Percentiles rank a stretch among this genome's conserved stretches.
Conservation (phyloP, 495 filamentous ascomycete species). For the Cenococcum geophilum region DNA sequence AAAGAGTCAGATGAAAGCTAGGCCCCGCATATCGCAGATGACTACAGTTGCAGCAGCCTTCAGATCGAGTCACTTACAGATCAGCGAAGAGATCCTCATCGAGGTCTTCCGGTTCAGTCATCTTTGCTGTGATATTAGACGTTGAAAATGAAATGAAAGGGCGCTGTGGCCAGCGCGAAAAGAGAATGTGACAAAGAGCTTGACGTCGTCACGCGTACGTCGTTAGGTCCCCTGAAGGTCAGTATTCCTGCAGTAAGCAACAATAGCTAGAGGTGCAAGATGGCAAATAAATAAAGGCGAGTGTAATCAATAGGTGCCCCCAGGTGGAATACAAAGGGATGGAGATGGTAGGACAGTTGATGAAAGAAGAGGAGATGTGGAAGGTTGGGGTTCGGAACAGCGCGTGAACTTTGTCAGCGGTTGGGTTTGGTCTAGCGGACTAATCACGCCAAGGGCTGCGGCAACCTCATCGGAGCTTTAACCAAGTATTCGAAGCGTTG, state of each 20-base stretch:
- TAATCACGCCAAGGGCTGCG: no score
- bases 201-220: neutral
- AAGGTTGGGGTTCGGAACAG: neutral
- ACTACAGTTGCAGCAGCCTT: neutral
- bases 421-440: no score
- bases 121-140: conserved; percentile 35
- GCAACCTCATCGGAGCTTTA: no score
- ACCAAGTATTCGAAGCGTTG: no score
- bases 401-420: no score
- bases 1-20: neutral
- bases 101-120: conserved; percentile 84
- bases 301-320: no score
- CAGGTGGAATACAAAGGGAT: no score
- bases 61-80: conserved; percentile 59
- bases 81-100: conserved; percentile 99
- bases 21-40: neutral
- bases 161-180: conserved; percentile 3
- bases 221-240: neutral
- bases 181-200: neutral
- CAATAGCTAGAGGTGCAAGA: no score
- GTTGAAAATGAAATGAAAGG: conserved; percentile 8
- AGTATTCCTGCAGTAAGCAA: no score
- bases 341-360: neutral
- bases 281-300: no score
- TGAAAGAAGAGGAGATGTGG: neutral